Evolutionary conservation across 2,329 filamentous ascomycete genomes (phyloP), one percentile per base, ranked within the genome.

Genomic region (Cladosporium sp.): DNA sequence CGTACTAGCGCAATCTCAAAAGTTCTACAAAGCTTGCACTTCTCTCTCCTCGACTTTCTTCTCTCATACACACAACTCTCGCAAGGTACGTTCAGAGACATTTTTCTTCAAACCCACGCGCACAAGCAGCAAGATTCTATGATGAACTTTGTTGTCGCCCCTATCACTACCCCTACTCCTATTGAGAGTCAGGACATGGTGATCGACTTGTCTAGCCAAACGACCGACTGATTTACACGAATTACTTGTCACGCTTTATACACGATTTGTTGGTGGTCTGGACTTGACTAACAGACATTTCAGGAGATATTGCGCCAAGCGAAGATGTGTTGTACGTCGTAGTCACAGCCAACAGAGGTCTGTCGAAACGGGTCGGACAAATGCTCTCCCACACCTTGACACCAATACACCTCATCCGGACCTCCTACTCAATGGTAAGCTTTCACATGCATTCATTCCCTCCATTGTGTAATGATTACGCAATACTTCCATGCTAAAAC

Each of bases 401-500:
- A 28, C 13, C n/a, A 13, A 40, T 24, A 34, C 25, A 22, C 37
- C 37, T n/a, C 20, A n/a, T 28, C 50, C 57, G 13, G 28, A 2
- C 2, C 3, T 10, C 28, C 42, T 7, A 28, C 5, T 5, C n/a
- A 19, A 32, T 25, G 47, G 47, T 50, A 50, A 35, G 47, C 42
- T 13, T 22, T 32, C 24, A 10, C 5, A 22, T 10, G 10, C 25
- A 12, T 19, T n/a, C 44, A 7, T 34, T 17, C 24, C 25, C 17
- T 19, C 7, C 44, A 24, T 48, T 7, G 9, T 9, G 25, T 28
- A 9, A 28, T 28, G 28, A 28, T 9, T 32, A 32, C 8, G 2
- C 3, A 32, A 32, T 9, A 32, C 25, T 86, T 88, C 85, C 84
- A 88, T 89, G 86, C 86, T 89, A 89, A 89, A 83, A 77, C 87